Base-by-base conservation (phyloP, 163 green algal genomes). In the Volvox carteri region DNA sequence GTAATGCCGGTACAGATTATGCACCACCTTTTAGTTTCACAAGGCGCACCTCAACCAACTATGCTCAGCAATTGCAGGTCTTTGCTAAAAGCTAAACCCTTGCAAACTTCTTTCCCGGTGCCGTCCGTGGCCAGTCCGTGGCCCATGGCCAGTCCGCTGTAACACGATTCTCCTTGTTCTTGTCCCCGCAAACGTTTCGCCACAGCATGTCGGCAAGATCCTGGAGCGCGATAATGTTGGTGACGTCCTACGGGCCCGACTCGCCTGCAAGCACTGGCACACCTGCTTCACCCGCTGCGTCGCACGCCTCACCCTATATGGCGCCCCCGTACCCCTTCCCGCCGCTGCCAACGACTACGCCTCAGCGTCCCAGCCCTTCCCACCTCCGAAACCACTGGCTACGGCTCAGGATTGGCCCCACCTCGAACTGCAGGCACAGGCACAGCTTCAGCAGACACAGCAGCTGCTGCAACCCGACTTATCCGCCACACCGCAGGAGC, bases 201-300 rank as follows among this genome's bases (percentile, higher is more conserved):
- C 46, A 25, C 73, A 80, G 73, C 39, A 60, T 44, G 18, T 80
- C 41, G 73, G 73, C 42, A 25, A 6, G 25, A 65, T 65, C 23
- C 73, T 80, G 42, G 73, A 44, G 73, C 28, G 33, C 25, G 73
- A 44, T 12, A 12, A 6, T 42, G n/a, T 35, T 3, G 5, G 19
- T 2, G 83, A 88, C 28, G 30, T 41, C 35, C 83, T 88, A 11
- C 67, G 83, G 1, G 67, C 83, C 0, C 68, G 83, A 23, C 67
- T 83, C 33, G 83, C 37, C 23, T 88, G 83, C 83, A 73, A 46
- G 30, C 83, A 81, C 83, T 88, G 83, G 83, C 67, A 74, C 68
- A 41, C 67, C 50, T 62, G 37, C 68, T 25, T 88, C 28, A 88
- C 48, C 8, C 68, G 68, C 68, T 62, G 67, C 39, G 5, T 88